Evolutionary conservation across 2,329 filamentous ascomycete species (phyloP).

Genomic region (Periconia macrospinosa): DNA sequence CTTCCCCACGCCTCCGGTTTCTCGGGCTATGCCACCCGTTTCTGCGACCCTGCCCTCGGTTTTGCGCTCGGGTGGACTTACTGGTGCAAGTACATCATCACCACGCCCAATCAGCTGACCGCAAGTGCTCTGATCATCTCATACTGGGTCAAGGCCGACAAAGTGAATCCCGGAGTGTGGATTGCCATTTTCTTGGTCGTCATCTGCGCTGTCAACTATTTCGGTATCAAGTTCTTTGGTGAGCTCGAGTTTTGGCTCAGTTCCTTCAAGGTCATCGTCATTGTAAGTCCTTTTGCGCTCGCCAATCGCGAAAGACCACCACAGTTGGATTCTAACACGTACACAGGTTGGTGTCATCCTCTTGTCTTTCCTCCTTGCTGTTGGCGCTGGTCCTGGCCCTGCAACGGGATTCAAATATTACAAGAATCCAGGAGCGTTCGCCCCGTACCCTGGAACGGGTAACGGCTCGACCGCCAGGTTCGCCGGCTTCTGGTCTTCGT

Average conservation of each 20-base stretch:
- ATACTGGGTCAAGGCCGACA: slow-evolving; percentile 69
- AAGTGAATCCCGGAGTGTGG: slow-evolving; percentile 76
- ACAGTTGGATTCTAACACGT: background rate
- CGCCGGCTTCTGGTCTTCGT: slow-evolving; percentile 63
- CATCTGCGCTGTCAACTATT: slow-evolving; percentile 51
- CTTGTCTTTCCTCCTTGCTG: slow-evolving; percentile 47
- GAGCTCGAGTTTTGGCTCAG: slow-evolving; percentile 55
- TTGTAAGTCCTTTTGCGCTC: slow-evolving; percentile 22
- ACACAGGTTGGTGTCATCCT: slow-evolving; percentile 46
- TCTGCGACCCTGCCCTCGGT: slow-evolving; percentile 78
- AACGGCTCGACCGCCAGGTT: slow-evolving; percentile 43
- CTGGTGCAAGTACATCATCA: slow-evolving; percentile 78
- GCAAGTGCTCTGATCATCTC: slow-evolving; percentile 78
- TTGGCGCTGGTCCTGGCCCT: slow-evolving; percentile 46
- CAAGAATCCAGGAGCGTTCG: slow-evolving; percentile 49
- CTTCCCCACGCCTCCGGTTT: slow-evolving; percentile 77
- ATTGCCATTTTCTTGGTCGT: slow-evolving; percentile 62
- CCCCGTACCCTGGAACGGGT: slow-evolving; percentile 34
- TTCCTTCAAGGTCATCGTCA: slow-evolving; percentile 50
- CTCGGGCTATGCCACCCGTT: slow-evolving; percentile 77
- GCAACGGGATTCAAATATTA: slow-evolving; percentile 51
- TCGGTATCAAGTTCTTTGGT: slow-evolving; percentile 61
- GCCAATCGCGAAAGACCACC: background rate
- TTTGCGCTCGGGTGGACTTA: slow-evolving; percentile 70
- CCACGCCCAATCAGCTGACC: slow-evolving; percentile 82